Percentiles rank a stretch among this genome's conserved stretches.
Evolutionary conservation across 176 grass and related monocot genomes (phyloP).

Genomic region (Metroxylon sagu): DNA sequence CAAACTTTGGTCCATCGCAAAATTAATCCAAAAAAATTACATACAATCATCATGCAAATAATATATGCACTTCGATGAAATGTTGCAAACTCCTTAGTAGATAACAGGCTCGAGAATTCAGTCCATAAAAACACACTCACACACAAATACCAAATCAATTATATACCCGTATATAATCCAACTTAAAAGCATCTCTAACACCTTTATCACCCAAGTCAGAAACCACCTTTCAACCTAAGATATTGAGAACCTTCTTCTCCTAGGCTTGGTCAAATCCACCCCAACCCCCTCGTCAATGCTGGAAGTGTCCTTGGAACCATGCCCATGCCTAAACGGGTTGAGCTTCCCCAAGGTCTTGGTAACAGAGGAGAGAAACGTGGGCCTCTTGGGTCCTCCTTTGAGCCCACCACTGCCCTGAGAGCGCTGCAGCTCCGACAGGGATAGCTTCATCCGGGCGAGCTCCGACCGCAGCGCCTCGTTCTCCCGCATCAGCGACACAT

Average conservation of each 20-base stretch:
- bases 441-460: conserved; percentile 44
- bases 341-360: conserved; percentile 61
- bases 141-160: too few relatives aligned
- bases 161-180: too few relatives aligned
- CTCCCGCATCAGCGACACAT: conserved; percentile 56
- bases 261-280: conserved; percentile 30
- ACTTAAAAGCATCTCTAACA: too few relatives aligned
- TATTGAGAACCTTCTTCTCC: conserved; percentile 69
- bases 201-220: too few relatives aligned
- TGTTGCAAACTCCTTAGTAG: too few relatives aligned
- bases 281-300: conserved; percentile 16
- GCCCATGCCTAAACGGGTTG: conserved; percentile 69
- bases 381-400: conserved; percentile 32
- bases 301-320: conserved; percentile 49
- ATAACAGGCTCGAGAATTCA: too few relatives aligned
- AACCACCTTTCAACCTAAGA: conserved; percentile 3
- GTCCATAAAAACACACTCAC: too few relatives aligned
- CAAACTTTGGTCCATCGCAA: too few relatives aligned
- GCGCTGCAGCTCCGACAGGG: conserved; percentile 35
- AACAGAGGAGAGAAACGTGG: conserved; percentile 50
- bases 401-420: conserved; percentile 17
- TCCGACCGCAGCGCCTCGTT: conserved; percentile 60
- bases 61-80: too few relatives aligned
- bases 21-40: too few relatives aligned
- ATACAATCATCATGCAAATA: too few relatives aligned